Conservation (phyloP, 1,284 basidiomycete genomes). For the Ganoderma boninense region DNA sequence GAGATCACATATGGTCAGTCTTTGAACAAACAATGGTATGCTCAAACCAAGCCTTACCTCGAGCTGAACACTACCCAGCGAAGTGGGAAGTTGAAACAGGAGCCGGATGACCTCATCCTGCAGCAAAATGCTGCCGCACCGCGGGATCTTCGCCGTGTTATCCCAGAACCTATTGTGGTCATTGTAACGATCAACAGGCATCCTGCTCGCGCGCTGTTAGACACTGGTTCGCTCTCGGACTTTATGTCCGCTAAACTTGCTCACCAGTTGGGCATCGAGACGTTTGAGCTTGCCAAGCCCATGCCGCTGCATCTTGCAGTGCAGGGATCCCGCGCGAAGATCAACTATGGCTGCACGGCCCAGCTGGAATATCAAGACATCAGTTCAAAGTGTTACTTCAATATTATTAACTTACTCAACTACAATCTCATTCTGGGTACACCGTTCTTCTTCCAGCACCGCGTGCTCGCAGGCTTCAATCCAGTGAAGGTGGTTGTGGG, state of each 20-base stretch:
- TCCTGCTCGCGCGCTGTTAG: conserved; percentile 41
- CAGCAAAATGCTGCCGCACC: not conserved
- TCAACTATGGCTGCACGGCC: not conserved
- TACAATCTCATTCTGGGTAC: conserved; percentile 1
- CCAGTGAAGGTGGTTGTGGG: not conserved
- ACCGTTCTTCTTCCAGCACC: conserved; percentile 6
- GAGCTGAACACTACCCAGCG: not conserved
- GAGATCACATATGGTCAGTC: not conserved
- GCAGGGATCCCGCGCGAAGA: conserved; percentile 7
- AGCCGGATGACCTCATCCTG: not conserved
- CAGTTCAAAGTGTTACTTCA: conserved; percentile 34
- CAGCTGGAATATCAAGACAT: conserved; percentile 42
- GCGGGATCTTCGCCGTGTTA: not conserved
- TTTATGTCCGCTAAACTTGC: conserved; percentile 47
- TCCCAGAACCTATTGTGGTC: conserved; percentile 42
- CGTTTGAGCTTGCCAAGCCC: conserved; percentile 32
- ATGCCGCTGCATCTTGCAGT: conserved; percentile 41
- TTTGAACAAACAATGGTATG: not conserved
- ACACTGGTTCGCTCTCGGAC: conserved; percentile 47
- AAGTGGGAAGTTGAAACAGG: not conserved
- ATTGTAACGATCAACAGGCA: conserved; percentile 43
- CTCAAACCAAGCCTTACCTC: not conserved
- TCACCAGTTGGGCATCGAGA: conserved; percentile 41
- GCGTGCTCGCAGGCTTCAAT: not conserved
- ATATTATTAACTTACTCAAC: conserved; percentile 2